Base-by-base conservation (phyloP, 108 stramenopile species). In the Schizochytrium sp. region DNA sequence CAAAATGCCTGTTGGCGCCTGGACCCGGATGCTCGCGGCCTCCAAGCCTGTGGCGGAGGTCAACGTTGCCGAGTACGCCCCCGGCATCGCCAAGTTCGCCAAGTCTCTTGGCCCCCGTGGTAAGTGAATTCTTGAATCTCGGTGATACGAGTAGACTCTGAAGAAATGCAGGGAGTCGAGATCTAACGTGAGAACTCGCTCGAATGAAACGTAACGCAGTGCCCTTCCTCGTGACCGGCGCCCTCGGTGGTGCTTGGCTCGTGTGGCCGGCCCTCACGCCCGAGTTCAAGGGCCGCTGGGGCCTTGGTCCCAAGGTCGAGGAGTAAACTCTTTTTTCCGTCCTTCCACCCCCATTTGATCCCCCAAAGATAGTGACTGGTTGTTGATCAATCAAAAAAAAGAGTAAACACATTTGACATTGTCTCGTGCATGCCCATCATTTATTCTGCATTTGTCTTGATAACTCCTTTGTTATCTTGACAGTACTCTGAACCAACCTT, bases 201-300 rank as follows among this genome's bases (percentile, higher is more conserved):
- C 8, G 10, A 69, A 41, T 18, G 58, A n/a, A 23, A 23, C 19
- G 3, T 2, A 3, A 12, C 51, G 0, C 51, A 83, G 76, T 45
- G 6, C 76, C 76, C 10, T 83, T 83, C 23, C 48, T 83, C 48
- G 51, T 83, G n/a, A 47, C 76, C 45, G 76, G 76, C 4, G 51
- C 51, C 51, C 18, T 53, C 28, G 76, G 48, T 53, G 76, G 18
- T 16, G 45, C 18, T 4, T 83, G 76, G 76, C 51, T 83, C 48
- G 76, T 83, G 23, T 83, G 76, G 76, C 76, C 76, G 10, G 76
- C 76, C 45, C 76, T 83, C 4, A 83, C 76, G n/a, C 76, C 76
- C 25, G 51, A 83, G 76, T 83, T 83, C 76, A 83, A 83, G 76
- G 76, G 48, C 51, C 76, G 76, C 45, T 83, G 76, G 76, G 76